Base-by-base conservation (phyloP, 768 basidiomycete species). In the Chiua virens region DNA sequence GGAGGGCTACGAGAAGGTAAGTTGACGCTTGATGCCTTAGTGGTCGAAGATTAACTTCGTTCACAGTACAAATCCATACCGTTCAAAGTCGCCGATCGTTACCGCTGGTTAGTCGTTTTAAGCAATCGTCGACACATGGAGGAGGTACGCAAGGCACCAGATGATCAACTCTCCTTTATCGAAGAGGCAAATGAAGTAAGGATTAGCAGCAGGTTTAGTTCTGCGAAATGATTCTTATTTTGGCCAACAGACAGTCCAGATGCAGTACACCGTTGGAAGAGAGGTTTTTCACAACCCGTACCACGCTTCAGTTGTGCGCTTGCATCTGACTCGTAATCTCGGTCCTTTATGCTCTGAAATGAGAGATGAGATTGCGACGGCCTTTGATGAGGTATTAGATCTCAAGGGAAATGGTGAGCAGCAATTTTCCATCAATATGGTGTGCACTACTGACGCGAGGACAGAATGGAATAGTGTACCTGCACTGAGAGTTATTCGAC, bases 391-490 rank as follows among this genome's bases (percentile, higher is more conserved):
- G 6, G 55, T 65, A 32, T 66, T 82, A 17, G 47, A 54, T 28
- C 49, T 57, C 21, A 52, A n/a, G 40, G 54, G 32, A 28, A 36
- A 61, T n/a, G 62, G 62, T 58, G 23, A 49, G 50, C 27, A 37
- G 40, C n/a, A 18, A 3, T 23, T 20, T 30, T 0, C 10, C 13
- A 23, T 32, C 3, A 1, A 30, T 15, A 11, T 22, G 5, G 8
- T 34, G 5, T 6, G 21, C 21, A 9, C 34, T 18, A 6, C 42
- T 56, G 35, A 49, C 14, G 11, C 5, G 23, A 23, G n/a, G 8
- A n/a, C 36, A 77, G 76, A 74, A 21, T 80, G 78, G 79, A 59
- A 59, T 13, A 55, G 52, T 9, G 51, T 77, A 11, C 57, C 62
- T 1, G 67, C 59, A 2, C 27, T 69, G 10, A 57, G 66, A 5